A percentile compares a stretch with the other conserved stretches of the same genome.
Evolutionary conservation across 306 rosid genomes (phyloP).

Genomic region (Sesbania bispinosa): DNA sequence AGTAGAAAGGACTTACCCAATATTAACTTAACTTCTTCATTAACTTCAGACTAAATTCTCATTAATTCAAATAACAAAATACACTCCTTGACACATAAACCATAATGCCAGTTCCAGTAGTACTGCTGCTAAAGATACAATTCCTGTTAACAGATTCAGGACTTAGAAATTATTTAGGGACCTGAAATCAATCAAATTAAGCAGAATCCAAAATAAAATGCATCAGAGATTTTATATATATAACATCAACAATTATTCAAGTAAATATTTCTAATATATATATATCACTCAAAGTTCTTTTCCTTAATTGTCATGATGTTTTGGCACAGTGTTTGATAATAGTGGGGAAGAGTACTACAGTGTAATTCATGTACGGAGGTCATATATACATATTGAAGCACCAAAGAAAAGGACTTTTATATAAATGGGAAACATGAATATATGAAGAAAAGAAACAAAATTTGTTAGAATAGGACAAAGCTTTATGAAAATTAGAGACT

Average conservation of each 20-base stretch:
- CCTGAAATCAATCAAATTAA: no score
- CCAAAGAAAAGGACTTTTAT: slow-evolving; percentile 15
- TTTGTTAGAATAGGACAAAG: slow-evolving; percentile 27
- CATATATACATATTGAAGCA: neutral
- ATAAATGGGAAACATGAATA: slow-evolving; percentile 9
- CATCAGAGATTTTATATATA: no score
- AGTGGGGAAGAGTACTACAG: neutral
- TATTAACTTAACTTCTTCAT: slow-evolving; percentile 14
- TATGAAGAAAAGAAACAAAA: slow-evolving; percentile 6
- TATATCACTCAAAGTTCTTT: no score
- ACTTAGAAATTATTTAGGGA: neutral
- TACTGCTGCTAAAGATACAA: neutral
- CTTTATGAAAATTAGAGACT: slow-evolving; percentile 13
- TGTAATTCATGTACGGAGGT: slow-evolving; percentile 24
- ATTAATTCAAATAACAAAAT: slow-evolving; percentile 18
- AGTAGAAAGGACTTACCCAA: slow-evolving; percentile 18
- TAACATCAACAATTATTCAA: no score
- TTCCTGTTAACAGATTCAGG: slow-evolving; percentile 5
- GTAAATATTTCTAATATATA: no score
- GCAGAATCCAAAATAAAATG: no score
- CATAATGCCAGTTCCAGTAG: neutral
- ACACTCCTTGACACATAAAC: slow-evolving; percentile 8
- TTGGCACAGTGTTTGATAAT: no score
- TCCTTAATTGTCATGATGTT: no score
- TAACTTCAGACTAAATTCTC: slow-evolving; percentile 21